phyloP scores from a whole-genome alignment of 345 rosid genomes.

The Physaria fendleri region DNA sequence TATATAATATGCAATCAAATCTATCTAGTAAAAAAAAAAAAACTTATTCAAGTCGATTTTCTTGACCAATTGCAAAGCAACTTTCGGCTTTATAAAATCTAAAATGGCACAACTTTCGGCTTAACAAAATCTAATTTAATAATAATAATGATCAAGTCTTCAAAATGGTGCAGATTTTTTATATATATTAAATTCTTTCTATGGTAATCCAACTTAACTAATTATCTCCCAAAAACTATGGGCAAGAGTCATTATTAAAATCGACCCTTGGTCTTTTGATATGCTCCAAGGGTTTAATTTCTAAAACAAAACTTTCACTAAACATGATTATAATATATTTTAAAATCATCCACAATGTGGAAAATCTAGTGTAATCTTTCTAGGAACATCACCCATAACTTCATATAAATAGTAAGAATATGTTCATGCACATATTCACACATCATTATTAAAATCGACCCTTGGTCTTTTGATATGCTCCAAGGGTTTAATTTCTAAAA shows the following conservation, averaged over 20 bases:
- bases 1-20: not conserved
- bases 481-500: conserved; percentile 11
- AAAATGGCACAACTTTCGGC: conserved; percentile 29
- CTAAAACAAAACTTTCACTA: conserved; percentile 15
- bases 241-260: conserved; percentile 20
- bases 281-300: conserved; percentile 13
- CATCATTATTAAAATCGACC: conserved; percentile 16
- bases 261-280: conserved; percentile 25
- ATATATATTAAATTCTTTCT: not conserved
- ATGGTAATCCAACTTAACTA: not conserved
- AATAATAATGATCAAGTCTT: not conserved
- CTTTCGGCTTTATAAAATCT: too few relatives aligned
- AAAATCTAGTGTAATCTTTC: conserved; percentile 9
- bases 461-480: conserved; percentile 21
- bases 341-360: conserved; percentile 7
- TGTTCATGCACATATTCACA: conserved; percentile 25
- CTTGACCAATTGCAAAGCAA: conserved; percentile 7
- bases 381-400: not conserved
- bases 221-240: conserved; percentile 21
- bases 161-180: not conserved
- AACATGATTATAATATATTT: conserved; percentile 7
- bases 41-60: not conserved
- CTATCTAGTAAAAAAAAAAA: not conserved
- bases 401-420: not conserved
- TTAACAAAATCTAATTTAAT: too few relatives aligned